Evolutionary conservation across 2,329 filamentous ascomycete genomes (phyloP).

Genomic region (Epichloe hybrida): DNA sequence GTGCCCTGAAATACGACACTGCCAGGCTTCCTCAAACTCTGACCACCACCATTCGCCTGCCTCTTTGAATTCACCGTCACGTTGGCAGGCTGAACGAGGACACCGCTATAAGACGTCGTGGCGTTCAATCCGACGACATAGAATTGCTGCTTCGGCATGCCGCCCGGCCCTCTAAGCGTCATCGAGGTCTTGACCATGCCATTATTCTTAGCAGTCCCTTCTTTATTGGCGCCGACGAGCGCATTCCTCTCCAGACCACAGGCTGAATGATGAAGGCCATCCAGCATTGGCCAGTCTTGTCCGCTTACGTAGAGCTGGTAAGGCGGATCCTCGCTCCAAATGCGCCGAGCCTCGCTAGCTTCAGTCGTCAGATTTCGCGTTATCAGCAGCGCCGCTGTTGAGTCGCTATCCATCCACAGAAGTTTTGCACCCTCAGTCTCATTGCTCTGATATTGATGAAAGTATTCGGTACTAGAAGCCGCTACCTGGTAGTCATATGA

Average conservation of each 20-base stretch:
- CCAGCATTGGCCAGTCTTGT: conserved; percentile 41
- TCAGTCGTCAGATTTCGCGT: conserved; percentile 58
- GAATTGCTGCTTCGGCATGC: conserved; percentile 74
- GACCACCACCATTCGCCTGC: conserved; percentile 16
- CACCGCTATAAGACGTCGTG: conserved; percentile 57
- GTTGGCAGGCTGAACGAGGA: conserved; percentile 50
- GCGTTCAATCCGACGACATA: conserved; percentile 63
- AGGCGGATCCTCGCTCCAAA: conserved; percentile 39
- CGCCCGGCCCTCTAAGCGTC: conserved; percentile 52
- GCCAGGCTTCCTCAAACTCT: conserved; percentile 40
- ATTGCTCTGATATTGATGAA: conserved; percentile 45
- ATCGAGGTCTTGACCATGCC: conserved; percentile 44
- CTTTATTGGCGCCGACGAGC: conserved; percentile 41
- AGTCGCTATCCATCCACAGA: conserved; percentile 76
- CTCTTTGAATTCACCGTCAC: conserved; percentile 30
- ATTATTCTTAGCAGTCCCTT: conserved; percentile 19
- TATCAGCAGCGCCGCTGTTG: conserved; percentile 61
- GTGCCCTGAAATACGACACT: conserved; percentile 60
- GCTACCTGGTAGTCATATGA: conserved; percentile 72
- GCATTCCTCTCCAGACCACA: conserved; percentile 63
- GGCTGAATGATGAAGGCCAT: conserved; percentile 64
- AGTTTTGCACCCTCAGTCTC: conserved; percentile 36
- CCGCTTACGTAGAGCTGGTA: conserved; percentile 70
- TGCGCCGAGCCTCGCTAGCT: conserved; percentile 37
- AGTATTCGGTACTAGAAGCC: conserved; percentile 66